Conservation (phyloP, 495 filamentous ascomycete genomes). For the Thozetella sp. region DNA sequence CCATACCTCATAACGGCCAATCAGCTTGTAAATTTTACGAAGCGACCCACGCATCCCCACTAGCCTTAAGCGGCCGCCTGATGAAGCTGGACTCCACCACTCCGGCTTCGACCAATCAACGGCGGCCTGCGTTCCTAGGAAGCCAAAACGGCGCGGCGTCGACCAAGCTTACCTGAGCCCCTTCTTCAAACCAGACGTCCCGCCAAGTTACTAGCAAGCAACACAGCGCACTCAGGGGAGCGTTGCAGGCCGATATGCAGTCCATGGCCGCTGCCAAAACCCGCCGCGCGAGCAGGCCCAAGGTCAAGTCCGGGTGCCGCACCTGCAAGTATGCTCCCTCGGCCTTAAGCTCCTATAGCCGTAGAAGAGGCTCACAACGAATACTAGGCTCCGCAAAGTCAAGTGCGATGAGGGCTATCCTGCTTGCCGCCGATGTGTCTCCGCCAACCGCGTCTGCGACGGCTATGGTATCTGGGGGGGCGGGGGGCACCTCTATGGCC, state of each 20-base stretch:
- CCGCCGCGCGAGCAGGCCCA: conserved; percentile 10
- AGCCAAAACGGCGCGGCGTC: too few species aligned
- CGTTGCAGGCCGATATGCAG: too few species aligned
- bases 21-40: background rate
- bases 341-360: background rate
- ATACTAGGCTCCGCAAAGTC: conserved; percentile 19
- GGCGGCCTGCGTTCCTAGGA: too few species aligned
- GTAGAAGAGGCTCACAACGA: background rate
- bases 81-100: too few species aligned
- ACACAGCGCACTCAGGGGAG: too few species aligned
- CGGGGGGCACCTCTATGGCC: conserved; percentile 24
- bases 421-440: conserved; percentile 49
- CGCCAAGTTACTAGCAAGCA: too few species aligned
- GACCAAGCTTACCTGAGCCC: too few species aligned
- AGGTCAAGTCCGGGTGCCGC: conserved; percentile 47
- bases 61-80: too few species aligned
- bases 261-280: too few species aligned
- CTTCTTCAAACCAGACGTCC: too few species aligned
- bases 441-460: conserved; percentile 57
- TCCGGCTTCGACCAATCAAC: too few species aligned
- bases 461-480: conserved; percentile 55
- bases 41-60: background rate
- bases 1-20: too few species aligned
- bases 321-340: conserved; percentile 47
- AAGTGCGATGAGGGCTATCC: conserved; percentile 60